Evolutionary conservation across 2,329 filamentous ascomycete species (phyloP).

Genomic region (Macrophomina phaseolina): DNA sequence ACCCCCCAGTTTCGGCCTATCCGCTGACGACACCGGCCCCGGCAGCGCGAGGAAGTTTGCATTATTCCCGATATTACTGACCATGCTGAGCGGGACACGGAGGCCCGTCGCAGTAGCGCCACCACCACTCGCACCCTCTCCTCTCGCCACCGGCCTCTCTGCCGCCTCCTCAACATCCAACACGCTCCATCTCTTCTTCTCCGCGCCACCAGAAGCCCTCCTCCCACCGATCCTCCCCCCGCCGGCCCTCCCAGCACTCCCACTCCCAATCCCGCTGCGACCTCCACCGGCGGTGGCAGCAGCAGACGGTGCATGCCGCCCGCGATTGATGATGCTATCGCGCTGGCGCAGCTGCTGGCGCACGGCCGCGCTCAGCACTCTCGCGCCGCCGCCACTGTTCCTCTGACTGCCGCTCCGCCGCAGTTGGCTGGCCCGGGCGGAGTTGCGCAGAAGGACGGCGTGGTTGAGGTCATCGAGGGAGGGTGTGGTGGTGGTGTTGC

Average conservation of each 20-base stretch:
- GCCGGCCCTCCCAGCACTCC: no score
- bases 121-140: background rate
- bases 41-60: constrained; percentile 2
- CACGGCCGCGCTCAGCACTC: constrained; percentile 15
- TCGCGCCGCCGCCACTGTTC: background rate
- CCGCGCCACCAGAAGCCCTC: background rate
- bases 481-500: background rate
- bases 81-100: constrained; percentile 14
- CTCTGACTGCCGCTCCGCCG: background rate
- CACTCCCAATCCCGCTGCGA: background rate
- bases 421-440: background rate
- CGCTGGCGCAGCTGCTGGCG: constrained; percentile 13
- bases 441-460: constrained; percentile 7
- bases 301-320: background rate
- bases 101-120: background rate
- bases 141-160: background rate
- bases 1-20: no score
- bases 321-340: constrained; percentile 24
- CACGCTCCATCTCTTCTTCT: background rate
- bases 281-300: background rate
- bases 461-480: constrained; percentile 19
- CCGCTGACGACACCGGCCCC: no score
- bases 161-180: background rate
- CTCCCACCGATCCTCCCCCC: no score
- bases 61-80: constrained; percentile 15